Evolutionary conservation across 768 basidiomycete species (phyloP), one percentile per base, ranked within the genome.

Genomic region (Agaricus sinodeliciosus): DNA sequence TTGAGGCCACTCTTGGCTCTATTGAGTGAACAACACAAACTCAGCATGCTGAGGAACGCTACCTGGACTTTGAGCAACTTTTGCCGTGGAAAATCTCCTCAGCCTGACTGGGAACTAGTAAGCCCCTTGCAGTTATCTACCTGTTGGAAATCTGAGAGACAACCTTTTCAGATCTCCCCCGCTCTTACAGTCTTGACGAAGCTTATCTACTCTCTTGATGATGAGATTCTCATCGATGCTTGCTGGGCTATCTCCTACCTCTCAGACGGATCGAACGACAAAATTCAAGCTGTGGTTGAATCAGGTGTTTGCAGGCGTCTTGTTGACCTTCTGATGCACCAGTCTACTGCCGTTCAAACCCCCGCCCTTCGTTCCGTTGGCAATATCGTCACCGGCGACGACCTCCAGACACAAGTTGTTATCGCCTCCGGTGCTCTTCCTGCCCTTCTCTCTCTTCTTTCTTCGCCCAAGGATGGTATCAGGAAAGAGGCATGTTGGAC

Each of bases 241-340:
- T 99, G 96, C 77, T 99, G 96, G 96, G 96, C 96, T 25, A 95
- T 99, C 68, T 97, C 94, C 37, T 99, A 99, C 72, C 85, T 99
- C 36, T 98, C 95, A 1, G 96, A 99, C 67, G 96, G 96, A 45
- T 90, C 94, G 31, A 96, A 96, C 65, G 96, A 99, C 75, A 99
- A 99, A 77, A 99, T 99, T 55, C 96, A 99, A 69, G 96, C 96
- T 28, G 96, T 99, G 53, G 98, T 99, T 62, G 95, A 98, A 71
- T 91, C 90, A 16, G 96, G 95, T 27, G 95, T 99, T 44, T 96
- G 94, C 73, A 83, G 96, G 67, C 85, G 96, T 61, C 83, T 99
- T 57, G 96, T 99, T 31, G 96, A 99, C 65, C 79, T 99, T 41
- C 84, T 99, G 59, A 92, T 97, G 90, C 89, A 93, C 63, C 86